Evolutionary conservation across 2,329 filamentous ascomycete species (phyloP).

Genomic region (Xylariomycetidae sp.): DNA sequence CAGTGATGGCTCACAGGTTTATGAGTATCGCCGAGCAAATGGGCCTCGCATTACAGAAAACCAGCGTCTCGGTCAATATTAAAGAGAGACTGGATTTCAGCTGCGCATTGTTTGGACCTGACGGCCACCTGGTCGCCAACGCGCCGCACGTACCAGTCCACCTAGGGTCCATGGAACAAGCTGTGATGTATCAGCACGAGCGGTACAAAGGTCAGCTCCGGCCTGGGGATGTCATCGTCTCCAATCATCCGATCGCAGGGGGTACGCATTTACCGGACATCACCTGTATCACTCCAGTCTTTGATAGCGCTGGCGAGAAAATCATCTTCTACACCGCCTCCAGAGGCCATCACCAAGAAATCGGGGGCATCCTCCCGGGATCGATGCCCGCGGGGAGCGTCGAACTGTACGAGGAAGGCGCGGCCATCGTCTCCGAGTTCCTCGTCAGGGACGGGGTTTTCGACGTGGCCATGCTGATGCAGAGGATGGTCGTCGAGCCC

Average conservation of each 20-base stretch:
- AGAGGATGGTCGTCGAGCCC: constrained; percentile 18
- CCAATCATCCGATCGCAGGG: constrained; percentile 14
- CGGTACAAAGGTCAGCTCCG: constrained; percentile 65
- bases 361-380: constrained; percentile 21
- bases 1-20: constrained; percentile 65
- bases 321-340: constrained; percentile 12
- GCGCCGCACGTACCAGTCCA: constrained; percentile 73
- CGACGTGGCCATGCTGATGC: constrained; percentile 14
- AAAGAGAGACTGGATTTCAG: constrained; percentile 76
- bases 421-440: constrained; percentile 30
- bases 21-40: constrained; percentile 69
- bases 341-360: constrained; percentile 8
- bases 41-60: constrained; percentile 73
- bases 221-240: constrained; percentile 17
- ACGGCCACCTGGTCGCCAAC: constrained; percentile 69
- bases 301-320: constrained; percentile 7
- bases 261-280: constrained; percentile 20
- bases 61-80: constrained; percentile 72
- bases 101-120: constrained; percentile 71
- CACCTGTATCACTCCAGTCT: constrained; percentile 15
- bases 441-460: constrained; percentile 30
- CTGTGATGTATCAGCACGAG: constrained; percentile 62
- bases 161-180: constrained; percentile 74
- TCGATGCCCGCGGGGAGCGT: constrained; percentile 36
- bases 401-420: constrained; percentile 37